Percentiles rank a stretch among this genome's conserved stretches.
These are phyloP conservation scores for Fusarium mangiferae DNA, from an alignment of 2,329 filamentous ascomycete genomes.

Conservation along the genomic window DNA sequence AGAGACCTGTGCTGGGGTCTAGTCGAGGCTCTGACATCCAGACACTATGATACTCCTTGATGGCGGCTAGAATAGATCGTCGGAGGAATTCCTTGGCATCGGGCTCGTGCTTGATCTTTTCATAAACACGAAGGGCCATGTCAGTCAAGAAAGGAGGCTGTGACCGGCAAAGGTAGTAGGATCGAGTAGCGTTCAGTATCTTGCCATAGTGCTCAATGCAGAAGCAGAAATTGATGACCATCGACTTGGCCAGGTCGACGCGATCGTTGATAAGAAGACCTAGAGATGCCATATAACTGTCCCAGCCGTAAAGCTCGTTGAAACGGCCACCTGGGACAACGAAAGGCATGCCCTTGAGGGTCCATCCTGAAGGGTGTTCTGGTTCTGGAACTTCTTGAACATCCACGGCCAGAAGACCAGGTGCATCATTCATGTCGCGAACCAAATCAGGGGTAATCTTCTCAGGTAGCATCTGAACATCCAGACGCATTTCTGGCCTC, in stretches of 20 bases:
- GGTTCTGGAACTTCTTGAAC: constrained; percentile 81
- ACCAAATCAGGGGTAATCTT: constrained; percentile 85
- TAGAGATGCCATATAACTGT: constrained; percentile 98
- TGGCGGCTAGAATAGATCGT: constrained; percentile 84
- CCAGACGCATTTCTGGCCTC: constrained; percentile 84
- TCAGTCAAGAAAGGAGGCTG: constrained; percentile 98
- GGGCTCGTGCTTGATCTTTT: constrained; percentile 88
- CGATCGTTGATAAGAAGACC: constrained; percentile 88
- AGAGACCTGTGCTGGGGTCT: constrained; percentile 81
- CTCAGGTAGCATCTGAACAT: constrained; percentile 82
- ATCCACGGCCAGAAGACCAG: constrained; percentile 87
- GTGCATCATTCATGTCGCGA: constrained; percentile 84
- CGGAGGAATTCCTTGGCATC: constrained; percentile 84
- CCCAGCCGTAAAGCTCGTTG: constrained; percentile 99
- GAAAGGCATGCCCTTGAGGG: constrained; percentile 85
- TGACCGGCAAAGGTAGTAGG: constrained; percentile 93
- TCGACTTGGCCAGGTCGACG: constrained; percentile 87
- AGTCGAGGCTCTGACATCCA: constrained; percentile 84
- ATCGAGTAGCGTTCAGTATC: constrained; percentile 95
- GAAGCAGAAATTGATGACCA: constrained; percentile 98
- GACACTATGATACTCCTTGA: constrained; percentile 94
- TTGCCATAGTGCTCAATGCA: constrained; percentile 99
- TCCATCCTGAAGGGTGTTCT: constrained; percentile 68
- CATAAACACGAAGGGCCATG: constrained; percentile 94
- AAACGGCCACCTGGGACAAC: constrained; percentile 98